These are phyloP conservation scores for Mycosphaerella sp. DNA, from an alignment of 2,329 filamentous ascomycete genomes.

Conservation along the genomic window DNA sequence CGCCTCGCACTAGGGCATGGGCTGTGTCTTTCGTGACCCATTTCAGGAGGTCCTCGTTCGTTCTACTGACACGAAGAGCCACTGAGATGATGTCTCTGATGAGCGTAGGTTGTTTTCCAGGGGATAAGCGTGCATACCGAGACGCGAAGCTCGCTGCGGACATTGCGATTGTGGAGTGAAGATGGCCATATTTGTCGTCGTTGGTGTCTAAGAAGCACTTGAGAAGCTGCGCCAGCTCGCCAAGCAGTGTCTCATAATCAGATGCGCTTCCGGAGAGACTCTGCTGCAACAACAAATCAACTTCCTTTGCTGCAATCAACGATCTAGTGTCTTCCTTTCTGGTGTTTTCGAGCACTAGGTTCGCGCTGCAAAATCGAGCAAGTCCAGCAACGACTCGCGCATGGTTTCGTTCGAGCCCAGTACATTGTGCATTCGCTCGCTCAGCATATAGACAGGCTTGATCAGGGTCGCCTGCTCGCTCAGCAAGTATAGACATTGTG, in stretches of 20 bases:
- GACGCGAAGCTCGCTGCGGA: conserved; percentile 28
- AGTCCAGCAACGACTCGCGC: conserved; percentile 17
- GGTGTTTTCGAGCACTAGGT: neutral
- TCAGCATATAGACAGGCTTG: conserved; percentile 14
- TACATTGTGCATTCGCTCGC: conserved; percentile 11
- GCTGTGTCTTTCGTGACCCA: conserved; percentile 53
- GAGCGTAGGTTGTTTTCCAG: conserved; percentile 12
- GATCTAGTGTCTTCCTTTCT: too few species aligned
- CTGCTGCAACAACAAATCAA: conserved; percentile 12
- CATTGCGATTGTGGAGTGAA: conserved; percentile 3
- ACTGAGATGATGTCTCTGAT: conserved; percentile 20
- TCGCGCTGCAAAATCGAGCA: neutral
- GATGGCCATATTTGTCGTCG: neutral
- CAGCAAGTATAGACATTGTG: conserved; percentile 19
- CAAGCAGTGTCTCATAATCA: conserved; percentile 27
- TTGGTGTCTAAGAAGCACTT: neutral
- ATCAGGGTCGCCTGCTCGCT: conserved; percentile 9
- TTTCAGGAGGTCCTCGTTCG: conserved; percentile 19
- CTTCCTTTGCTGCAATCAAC: conserved; percentile 1
- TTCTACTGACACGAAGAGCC: conserved; percentile 17
- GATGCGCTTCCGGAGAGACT: conserved; percentile 20
- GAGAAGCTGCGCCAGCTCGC: conserved; percentile 18
- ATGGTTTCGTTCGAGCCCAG: conserved; percentile 15
- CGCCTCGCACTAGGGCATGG: conserved; percentile 54
- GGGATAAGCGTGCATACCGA: conserved; percentile 24